Base-by-base conservation (phyloP, 2,329 filamentous ascomycete genomes). In the Verticillium tricorpus region DNA sequence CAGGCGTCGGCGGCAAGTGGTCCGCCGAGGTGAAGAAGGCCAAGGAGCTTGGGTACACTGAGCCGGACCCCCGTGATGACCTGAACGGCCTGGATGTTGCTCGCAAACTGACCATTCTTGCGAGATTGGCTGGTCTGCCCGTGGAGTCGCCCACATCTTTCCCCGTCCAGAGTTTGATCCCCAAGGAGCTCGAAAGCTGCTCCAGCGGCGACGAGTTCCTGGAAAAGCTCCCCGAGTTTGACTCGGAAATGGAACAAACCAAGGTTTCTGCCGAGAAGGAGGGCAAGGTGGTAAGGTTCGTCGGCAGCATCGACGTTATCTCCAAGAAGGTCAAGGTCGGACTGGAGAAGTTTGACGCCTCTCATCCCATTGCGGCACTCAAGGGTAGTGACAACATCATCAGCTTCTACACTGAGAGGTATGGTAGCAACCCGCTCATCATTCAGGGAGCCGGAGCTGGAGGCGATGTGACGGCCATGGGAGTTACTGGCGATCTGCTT, bases 331-430 rank as follows among this genome's bases (percentile, higher is more conserved):
- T 98, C 74, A 96, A 93, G 81, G 95, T 99, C 62, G 94, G 95
- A 2, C 78, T 99, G 67, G 89, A 97, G 82, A 91, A 90, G 78
- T 93, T 93, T 69, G 93, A 96, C 67, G 87, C 86, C 69, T 91
- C 90, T 64, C 92, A 96, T 72, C 91, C 95, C 14, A 97, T 99
- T 78, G 95, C 95, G 15, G 90, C 91, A 57, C 83, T 99, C 62
- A 96, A 97, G 84, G 95, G 95, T 39, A 98, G 93, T 76, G 95
- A 98, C 75, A 99, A 99, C 81, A 96, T 99, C 74, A 97, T 99
- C 73, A 96, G 89, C 81, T 97, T 99, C 82, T 96, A 97, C 78
- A 99, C 95, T 6, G 90, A 96, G 82, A 85, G 95, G 70, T 99
- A 99, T 73, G 93, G 93, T 62, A 85, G 82, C 73, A 96, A 94